Conservation (phyloP, 2,329 filamentous ascomycete species). For the Penicillium sclerotiorum region DNA sequence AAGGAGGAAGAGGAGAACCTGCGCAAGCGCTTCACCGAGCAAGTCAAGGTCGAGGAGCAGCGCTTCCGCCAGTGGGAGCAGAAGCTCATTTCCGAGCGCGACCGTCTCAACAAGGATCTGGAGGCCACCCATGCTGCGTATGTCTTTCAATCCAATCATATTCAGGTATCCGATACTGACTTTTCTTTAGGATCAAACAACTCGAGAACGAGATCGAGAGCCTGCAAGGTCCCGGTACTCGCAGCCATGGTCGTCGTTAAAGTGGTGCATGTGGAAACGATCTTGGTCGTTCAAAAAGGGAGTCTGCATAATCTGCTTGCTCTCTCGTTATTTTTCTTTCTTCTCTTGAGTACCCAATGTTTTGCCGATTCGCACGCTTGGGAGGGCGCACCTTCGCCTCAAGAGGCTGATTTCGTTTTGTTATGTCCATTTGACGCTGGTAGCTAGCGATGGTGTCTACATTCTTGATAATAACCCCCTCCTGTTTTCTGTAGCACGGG, state of each 20-base stretch:
- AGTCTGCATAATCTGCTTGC: constrained; percentile 30
- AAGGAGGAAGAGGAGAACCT: constrained; percentile 99
- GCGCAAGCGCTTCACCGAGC: constrained; percentile 98
- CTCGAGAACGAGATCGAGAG: constrained; percentile 85
- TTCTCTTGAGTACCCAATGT: constrained; percentile 41
- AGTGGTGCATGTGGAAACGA: constrained; percentile 20
- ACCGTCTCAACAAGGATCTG: constrained; percentile 99
- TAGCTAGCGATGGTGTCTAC: constrained; percentile 46
- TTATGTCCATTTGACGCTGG: constrained; percentile 42
- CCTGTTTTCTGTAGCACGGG: constrained; percentile 43
- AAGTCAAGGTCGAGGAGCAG: constrained; percentile 99
- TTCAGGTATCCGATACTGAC: constrained; percentile 29
- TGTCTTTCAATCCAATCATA: constrained; percentile 22
- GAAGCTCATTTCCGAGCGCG: constrained; percentile 98
- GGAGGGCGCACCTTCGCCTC: constrained; percentile 33
- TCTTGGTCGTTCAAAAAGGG: constrained; percentile 30
- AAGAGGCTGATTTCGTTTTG: constrained; percentile 34
- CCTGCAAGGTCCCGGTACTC: constrained; percentile 86
- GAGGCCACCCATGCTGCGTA: constrained; percentile 90
- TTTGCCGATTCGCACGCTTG: constrained; percentile 32
- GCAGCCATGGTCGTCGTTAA: constrained; percentile 91
- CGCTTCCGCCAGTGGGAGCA: constrained; percentile 99
- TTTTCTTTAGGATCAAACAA: constrained; percentile 48
- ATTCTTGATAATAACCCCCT: constrained; percentile 47
- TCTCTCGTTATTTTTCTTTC: constrained; percentile 31